Base-by-base conservation (phyloP, 2,329 filamentous ascomycete genomes). In the Fusarium brevicatenulatum region DNA sequence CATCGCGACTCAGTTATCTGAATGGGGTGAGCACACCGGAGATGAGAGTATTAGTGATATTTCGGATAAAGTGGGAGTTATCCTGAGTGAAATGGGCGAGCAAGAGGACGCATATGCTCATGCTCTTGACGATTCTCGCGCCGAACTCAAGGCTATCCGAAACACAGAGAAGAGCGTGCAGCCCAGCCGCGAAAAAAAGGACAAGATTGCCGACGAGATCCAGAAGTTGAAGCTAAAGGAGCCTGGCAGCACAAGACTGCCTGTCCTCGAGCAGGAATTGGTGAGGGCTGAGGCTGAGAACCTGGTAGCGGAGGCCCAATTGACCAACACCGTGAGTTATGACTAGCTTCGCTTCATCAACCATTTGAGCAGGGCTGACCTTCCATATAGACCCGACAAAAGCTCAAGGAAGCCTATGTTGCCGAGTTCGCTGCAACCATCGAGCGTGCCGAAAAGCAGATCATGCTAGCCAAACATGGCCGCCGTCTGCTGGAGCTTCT, bases 151-250 rank as follows among this genome's bases (percentile, higher is more conserved):
- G 88, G 89, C 93, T 74, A 97, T 99, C 76, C 90, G 96, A 74
- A 97, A 99, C 83, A 98, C 95, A 19, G 96, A 99, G 86, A 92
- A 92, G 84, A 97, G 93, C 74, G 95, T 99, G 21, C 95, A 98
- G 86, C 96, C 96, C 11, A 95, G 92, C 78, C 89, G 96, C 66
- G 95, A 97, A 76, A 89, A 93, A 78, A 96, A 96, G 84, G 86
- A 89, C 72, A 97, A 97, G 89, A 92, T 98, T 72, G 88, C 91
- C 66, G 95, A 98, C 80, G 95, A 99, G 83, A 97, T 99, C 78
- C 91, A 93, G 75, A 93, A 91, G 83, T 85, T 98, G 76, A 98
- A 97, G 87, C 89, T 92, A 82, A 98, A 96, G 86, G 96, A 98
- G 83, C 95, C 95, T 11, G 90, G 93, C 80, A 97, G 92, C 79